Conservation (phyloP, 2,329 filamentous ascomycete genomes). For the Calonectria montana region DNA sequence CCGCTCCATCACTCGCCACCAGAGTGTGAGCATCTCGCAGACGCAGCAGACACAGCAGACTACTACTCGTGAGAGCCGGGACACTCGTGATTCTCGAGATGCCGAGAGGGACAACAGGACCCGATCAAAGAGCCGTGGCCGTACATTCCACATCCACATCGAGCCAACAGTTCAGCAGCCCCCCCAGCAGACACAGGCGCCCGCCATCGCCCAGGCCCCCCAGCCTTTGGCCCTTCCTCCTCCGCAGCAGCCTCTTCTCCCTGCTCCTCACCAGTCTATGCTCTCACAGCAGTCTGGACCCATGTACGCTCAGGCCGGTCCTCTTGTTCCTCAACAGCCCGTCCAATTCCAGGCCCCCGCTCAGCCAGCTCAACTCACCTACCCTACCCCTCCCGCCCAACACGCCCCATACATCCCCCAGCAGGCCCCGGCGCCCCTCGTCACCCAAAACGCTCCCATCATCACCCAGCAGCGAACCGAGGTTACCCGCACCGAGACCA, state of each 20-base stretch:
- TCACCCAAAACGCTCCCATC: neutral
- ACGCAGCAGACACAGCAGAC: constrained; percentile 20
- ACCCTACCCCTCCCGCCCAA: neutral
- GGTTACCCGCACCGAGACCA: constrained; percentile 11
- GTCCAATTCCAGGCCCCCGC: neutral
- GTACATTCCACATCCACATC: constrained; percentile 44
- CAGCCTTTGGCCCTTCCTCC: neutral
- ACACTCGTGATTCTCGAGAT: constrained; percentile 24
- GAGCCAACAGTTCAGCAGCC: constrained; percentile 33
- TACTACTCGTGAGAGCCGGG: neutral
- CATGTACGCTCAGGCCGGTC: constrained; percentile 25
- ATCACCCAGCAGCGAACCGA: constrained; percentile 1
- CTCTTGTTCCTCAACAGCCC: constrained; percentile 10
- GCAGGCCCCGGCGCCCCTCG: neutral
- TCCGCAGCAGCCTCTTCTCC: constrained; percentile 12
- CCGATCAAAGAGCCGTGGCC: constrained; percentile 40
- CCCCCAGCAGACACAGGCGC: neutral
- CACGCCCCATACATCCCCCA: neutral
- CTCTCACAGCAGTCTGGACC: constrained; percentile 21
- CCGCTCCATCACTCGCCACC: constrained; percentile 32
- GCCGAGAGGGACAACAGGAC: constrained; percentile 31
- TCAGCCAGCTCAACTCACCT: neutral
- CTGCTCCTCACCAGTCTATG: constrained; percentile 13
- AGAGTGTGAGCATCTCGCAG: constrained; percentile 25
- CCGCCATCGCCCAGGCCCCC: constrained; percentile 11